Percentiles rank a stretch among this genome's conserved stretches.
Evolutionary conservation across 306 rosid species (phyloP).

Genomic region (Albizia julibrissin): DNA sequence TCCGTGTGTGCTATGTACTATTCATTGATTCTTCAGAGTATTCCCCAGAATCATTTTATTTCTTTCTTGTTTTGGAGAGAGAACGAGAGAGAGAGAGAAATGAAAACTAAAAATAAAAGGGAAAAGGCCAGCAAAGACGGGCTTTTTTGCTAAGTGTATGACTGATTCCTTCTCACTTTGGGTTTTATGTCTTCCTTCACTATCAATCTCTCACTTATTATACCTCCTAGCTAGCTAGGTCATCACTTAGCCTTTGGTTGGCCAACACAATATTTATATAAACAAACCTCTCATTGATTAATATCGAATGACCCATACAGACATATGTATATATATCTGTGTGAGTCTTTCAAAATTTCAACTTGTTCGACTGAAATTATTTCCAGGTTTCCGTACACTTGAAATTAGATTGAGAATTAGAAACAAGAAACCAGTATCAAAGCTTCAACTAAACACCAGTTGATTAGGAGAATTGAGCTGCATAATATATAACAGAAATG

Average conservation of each 20-base stretch:
- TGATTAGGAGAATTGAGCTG: not conserved
- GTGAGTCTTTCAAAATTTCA: conserved; percentile 20
- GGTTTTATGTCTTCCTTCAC: not conserved
- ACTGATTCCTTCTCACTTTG: conserved; percentile 24
- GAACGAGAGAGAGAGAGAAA: not conserved
- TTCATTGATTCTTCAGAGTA: conserved; percentile 30
- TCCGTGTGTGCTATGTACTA: not conserved
- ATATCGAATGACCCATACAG: not conserved
- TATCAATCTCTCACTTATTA: not conserved
- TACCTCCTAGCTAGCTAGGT: not conserved
- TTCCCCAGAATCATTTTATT: conserved; percentile 22
- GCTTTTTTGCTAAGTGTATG: not conserved
- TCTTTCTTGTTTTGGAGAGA: conserved; percentile 1
- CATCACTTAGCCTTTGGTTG: not conserved
- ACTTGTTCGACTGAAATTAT: not conserved
- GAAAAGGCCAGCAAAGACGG: not conserved
- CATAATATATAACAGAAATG: not conserved
- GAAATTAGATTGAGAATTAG: conserved; percentile 1
- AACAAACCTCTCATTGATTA: too few species aligned
- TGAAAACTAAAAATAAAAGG: not conserved
- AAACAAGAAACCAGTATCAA: conserved; percentile 11
- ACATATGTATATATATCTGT: not conserved
- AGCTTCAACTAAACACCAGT: not conserved
- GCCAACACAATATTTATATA: conserved; percentile 9
- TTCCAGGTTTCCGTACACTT: conserved; percentile 15